Evolutionary conservation across 768 basidiomycete genomes (phyloP).

Genomic region (Tricholoma furcatifolium): DNA sequence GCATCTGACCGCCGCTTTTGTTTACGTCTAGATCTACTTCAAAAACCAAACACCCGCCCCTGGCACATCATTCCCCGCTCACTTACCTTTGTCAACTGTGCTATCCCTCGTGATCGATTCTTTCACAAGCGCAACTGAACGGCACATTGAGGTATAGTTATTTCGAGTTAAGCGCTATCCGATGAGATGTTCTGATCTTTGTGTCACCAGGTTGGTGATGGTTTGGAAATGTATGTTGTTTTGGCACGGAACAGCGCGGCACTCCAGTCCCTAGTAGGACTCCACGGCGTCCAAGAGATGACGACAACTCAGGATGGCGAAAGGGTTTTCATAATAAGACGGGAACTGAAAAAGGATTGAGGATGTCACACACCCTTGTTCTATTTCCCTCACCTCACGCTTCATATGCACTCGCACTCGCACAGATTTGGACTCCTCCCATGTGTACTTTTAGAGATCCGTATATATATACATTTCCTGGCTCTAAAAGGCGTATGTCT

Average conservation of each 20-base stretch:
- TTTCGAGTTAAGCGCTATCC: conserved; percentile 12
- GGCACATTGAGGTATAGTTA: conserved; percentile 86
- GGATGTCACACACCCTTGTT: conserved; percentile 8
- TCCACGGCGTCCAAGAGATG: conserved; percentile 63
- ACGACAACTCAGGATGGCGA: conserved; percentile 62
- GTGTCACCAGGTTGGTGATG: conserved; percentile 80
- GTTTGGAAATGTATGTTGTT: conserved; percentile 88
- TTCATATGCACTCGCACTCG: conserved; percentile 15
- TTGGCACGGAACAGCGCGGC: conserved; percentile 63
- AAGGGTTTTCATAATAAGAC: conserved; percentile 71
- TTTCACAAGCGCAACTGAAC: conserved; percentile 95
- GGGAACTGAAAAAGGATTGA: conserved; percentile 85
- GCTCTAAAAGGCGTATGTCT: background rate
- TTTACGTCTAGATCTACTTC: conserved; percentile 81
- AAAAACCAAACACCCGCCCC: conserved; percentile 86
- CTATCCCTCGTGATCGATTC: conserved; percentile 90
- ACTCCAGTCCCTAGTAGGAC: conserved; percentile 53
- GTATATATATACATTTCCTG: background rate
- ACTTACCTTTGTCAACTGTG: conserved; percentile 80
- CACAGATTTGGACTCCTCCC: conserved; percentile 18
- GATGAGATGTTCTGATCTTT: conserved; percentile 11
- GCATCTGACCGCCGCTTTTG: conserved; percentile 22
- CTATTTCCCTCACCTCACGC: conserved; percentile 1
- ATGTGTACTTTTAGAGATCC: conserved; percentile 2
- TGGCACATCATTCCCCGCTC: conserved; percentile 71